Conservation (phyloP, 305 asterid species). For the Euphrasia arctica region DNA sequence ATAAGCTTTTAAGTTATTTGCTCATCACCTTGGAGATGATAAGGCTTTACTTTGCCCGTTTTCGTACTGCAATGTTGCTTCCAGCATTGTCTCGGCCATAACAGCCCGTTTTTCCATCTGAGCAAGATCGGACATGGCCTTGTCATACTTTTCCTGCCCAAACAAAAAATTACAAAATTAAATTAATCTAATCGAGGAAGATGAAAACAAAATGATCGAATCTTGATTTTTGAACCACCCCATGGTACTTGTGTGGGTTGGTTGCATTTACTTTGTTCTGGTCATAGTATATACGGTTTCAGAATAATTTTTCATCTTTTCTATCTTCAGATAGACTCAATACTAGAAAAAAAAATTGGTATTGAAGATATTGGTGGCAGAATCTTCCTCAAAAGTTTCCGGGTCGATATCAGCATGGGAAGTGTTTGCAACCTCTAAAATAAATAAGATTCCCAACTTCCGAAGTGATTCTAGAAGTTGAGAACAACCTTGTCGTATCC, state of each 20-base stretch:
- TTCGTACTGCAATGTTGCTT: conserved; percentile 88
- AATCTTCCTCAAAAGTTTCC: neutral
- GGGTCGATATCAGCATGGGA: too few species aligned
- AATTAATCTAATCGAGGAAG: neutral
- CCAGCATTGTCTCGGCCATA: conserved; percentile 90
- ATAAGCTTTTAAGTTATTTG: conserved; percentile 15
- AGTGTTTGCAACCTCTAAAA: too few species aligned
- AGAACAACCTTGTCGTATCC: too few species aligned
- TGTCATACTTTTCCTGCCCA: conserved; percentile 68
- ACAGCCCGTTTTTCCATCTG: conserved; percentile 83
- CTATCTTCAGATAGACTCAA: neutral
- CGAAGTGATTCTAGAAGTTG: too few species aligned
- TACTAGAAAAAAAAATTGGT: neutral
- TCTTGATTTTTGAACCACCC: conserved; percentile 8
- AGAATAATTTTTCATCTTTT: neutral
- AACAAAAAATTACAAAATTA: neutral
- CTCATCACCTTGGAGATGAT: conserved; percentile 61
- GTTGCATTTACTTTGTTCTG: neutral
- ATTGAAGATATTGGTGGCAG: neutral
- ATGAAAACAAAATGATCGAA: conserved; percentile 1
- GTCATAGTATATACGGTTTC: neutral
- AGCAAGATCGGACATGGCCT: conserved; percentile 46
- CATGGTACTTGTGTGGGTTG: neutral
- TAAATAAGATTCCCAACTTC: too few species aligned
- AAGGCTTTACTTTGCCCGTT: conserved; percentile 78